phyloP scores from a whole-genome alignment of 2,329 filamentous ascomycete species.

The Aureobasidium lini region DNA sequence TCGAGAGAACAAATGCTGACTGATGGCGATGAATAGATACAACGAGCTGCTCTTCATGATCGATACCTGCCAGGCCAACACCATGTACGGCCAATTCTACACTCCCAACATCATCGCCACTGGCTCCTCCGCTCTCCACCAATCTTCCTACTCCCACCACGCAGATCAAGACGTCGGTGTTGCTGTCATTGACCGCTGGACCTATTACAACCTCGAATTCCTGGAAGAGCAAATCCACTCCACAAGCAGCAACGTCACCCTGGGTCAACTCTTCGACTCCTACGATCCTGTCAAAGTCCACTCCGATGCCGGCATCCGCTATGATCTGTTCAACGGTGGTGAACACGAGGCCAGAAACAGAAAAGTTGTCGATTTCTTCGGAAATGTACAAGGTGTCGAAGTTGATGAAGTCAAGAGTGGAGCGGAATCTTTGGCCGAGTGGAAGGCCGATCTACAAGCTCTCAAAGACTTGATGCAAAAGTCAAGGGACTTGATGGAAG shows the following conservation, averaged over 20 bases:
- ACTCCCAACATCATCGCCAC: slow-evolving; percentile 97
- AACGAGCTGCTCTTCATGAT: slow-evolving; percentile 99
- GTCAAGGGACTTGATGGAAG: slow-evolving; percentile 32
- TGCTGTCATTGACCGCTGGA: slow-evolving; percentile 96
- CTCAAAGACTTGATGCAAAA: slow-evolving; percentile 57
- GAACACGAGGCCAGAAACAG: slow-evolving; percentile 69
- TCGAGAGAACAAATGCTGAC: no score
- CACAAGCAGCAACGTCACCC: slow-evolving; percentile 75
- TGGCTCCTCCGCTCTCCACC: slow-evolving; percentile 89
- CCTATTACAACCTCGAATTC: slow-evolving; percentile 97
- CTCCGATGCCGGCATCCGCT: slow-evolving; percentile 81
- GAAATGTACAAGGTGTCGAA: slow-evolving; percentile 95
- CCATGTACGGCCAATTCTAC: slow-evolving; percentile 98
- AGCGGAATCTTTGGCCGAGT: slow-evolving; percentile 29
- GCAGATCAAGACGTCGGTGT: slow-evolving; percentile 97
- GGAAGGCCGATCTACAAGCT: slow-evolving; percentile 66
- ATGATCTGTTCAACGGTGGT: slow-evolving; percentile 88
- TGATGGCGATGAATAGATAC: slow-evolving; percentile 42
- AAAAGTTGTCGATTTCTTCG: slow-evolving; percentile 93
- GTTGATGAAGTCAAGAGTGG: slow-evolving; percentile 51
- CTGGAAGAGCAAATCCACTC: slow-evolving; percentile 84
- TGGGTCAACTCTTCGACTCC: slow-evolving; percentile 92
- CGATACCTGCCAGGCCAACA: slow-evolving; percentile 98
- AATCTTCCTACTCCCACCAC: slow-evolving; percentile 95
- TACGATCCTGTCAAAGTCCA: slow-evolving; percentile 95